Base-by-base conservation (phyloP, 2,329 filamentous ascomycete species). In the Colletotrichum shisoi region DNA sequence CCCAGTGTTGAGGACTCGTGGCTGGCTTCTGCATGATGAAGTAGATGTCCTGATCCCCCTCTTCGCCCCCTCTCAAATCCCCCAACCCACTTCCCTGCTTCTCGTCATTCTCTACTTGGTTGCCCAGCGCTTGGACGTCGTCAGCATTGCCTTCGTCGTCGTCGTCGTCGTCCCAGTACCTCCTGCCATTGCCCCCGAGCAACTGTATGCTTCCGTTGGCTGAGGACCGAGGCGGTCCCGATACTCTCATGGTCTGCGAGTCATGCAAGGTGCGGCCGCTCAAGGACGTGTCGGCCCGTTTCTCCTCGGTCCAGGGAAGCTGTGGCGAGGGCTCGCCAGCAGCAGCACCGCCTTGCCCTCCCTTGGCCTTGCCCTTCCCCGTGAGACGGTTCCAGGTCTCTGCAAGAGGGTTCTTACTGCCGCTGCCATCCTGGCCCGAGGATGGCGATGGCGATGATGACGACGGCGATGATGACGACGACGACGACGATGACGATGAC, bases 81-180 rank as follows among this genome's bases (percentile, higher is more conserved):
- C 40, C 31, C 21, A 37, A 13, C 5, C n/a, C 17, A 17, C 24
- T 13, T 51, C 4, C 42, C 13, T 31, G 27, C 15, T 56, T 17
- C 27, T 62, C 42, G 11, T 48, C 12, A 24, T 15, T 31, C 13
- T 48, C 53, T 1, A 12, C 31, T 12, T 53, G 27, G 15, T n/a
- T 17, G 8, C 40, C 12, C 9, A 44, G 45, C 19, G 27, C 24
- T 4, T 39, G 39, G 7, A 21, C 15, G 17, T 67, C 39, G 12
- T 58, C 34, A 4, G 3, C 17, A 5, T 45, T 37, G 11, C 57
- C 37, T 19, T 7, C 5, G 6, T 57, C 37, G 4, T 67, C 64
- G n/a, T 7, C 5, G 6, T 57, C 37, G 4, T 67, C 64, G n/a
- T 58, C 53, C 64, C 64, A 67, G 21, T 67, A 67, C n/a, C 40